Evolutionary conservation across 1,139 yeast species (phyloP).

Genomic region (Saccharomyces hybrid): DNA sequence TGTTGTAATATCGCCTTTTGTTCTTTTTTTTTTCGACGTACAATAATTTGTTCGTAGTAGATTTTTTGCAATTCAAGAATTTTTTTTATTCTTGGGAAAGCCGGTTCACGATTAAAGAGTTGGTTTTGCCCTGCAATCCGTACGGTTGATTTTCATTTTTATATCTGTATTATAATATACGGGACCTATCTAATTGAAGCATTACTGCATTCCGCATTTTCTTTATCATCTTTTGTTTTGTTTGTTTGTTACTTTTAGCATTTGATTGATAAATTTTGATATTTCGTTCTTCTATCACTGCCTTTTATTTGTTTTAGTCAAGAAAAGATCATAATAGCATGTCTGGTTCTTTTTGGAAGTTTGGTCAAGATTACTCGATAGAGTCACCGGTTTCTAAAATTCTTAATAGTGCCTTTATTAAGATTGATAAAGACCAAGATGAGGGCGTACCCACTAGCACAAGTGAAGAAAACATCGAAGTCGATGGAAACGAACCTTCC

Average conservation of each 20-base stretch:
- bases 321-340: slow-evolving; percentile 28
- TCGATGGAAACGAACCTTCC: background rate
- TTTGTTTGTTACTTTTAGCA: background rate
- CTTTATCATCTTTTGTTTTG: background rate
- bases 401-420: background rate
- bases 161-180: background rate
- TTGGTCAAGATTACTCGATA: slow-evolving; percentile 72
- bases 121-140: background rate
- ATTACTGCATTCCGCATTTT: background rate
- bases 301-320: too few species aligned
- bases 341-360: slow-evolving; percentile 85
- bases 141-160: background rate
- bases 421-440: slow-evolving; percentile 1
- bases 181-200: background rate
- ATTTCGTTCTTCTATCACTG: background rate
- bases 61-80: background rate
- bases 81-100: background rate
- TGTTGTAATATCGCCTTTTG: background rate
- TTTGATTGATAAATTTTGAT: background rate
- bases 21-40: background rate
- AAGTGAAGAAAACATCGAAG: background rate
- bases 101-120: background rate
- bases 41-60: background rate
- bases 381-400: slow-evolving; percentile 53
- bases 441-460: slow-evolving; percentile 1